Conservation (phyloP, 495 filamentous ascomycete species). For the Aspergillus olivimuriae region DNA sequence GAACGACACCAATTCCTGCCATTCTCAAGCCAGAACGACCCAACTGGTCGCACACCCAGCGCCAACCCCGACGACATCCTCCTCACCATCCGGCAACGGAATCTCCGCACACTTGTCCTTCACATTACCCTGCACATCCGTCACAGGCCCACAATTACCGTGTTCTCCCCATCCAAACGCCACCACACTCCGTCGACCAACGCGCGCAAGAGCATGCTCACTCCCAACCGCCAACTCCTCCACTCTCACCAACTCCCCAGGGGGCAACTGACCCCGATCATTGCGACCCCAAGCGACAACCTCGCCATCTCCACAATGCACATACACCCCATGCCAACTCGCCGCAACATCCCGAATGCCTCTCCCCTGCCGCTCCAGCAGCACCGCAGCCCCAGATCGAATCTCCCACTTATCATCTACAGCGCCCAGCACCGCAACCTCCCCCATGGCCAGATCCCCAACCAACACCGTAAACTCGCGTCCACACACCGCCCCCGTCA, state of each 20-base stretch:
- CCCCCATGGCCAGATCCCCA: constrained; percentile 44
- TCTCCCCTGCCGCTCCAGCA: constrained; percentile 19
- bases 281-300: constrained; percentile 61
- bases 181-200: constrained; percentile 52
- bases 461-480: constrained; percentile 74
- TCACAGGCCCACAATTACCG: constrained; percentile 80
- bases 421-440: constrained; percentile 57
- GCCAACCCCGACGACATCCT: constrained; percentile 49
- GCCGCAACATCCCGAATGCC: constrained; percentile 45
- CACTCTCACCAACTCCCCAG: constrained; percentile 43
- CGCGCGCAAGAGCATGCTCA: constrained; percentile 73
- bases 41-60: constrained; percentile 91
- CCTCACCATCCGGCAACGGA: constrained; percentile 30
- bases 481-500: constrained; percentile 60
- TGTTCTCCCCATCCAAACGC: constrained; percentile 97
- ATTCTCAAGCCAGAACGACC: constrained; percentile 47
- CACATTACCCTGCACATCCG: constrained; percentile 54
- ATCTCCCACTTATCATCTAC: constrained; percentile 58
- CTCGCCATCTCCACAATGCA: constrained; percentile 38
- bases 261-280: constrained; percentile 77
- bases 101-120: constrained; percentile 59
- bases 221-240: constrained; percentile 68
- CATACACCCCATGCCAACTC: constrained; percentile 77
- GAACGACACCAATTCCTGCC: constrained; percentile 5
- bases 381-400: constrained; percentile 30